These are phyloP conservation scores for Neurospora cerealis DNA, from an alignment of 495 filamentous ascomycete genomes.

Conservation along the genomic window DNA sequence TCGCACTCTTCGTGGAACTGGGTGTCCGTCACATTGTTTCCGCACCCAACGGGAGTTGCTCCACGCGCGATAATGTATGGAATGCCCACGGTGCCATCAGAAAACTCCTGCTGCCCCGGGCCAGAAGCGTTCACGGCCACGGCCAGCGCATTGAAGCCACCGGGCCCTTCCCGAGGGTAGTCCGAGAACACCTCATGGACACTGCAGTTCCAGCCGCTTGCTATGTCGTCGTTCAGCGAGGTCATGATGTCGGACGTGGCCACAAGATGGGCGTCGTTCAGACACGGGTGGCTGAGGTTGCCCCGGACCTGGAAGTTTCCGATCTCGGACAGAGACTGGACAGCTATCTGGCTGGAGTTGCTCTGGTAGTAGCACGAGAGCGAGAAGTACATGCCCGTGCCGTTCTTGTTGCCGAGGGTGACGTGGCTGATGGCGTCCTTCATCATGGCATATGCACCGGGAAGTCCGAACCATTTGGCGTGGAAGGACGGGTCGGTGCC, in stretches of 20 bases:
- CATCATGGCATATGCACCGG: slow-evolving; percentile 21
- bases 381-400: slow-evolving; percentile 24
- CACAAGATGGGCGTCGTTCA: slow-evolving; percentile 38
- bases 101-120: slow-evolving; percentile 28
- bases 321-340: slow-evolving; percentile 35
- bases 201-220: slow-evolving; percentile 39
- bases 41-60: slow-evolving; percentile 36
- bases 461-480: slow-evolving; percentile 14
- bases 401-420: slow-evolving; percentile 10
- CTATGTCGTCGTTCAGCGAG: slow-evolving; percentile 28
- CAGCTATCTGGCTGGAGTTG: slow-evolving; percentile 13
- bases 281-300: slow-evolving; percentile 27
- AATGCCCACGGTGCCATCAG: slow-evolving; percentile 31
- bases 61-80: slow-evolving; percentile 43
- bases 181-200: slow-evolving; percentile 39
- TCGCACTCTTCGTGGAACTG: slow-evolving; percentile 37
- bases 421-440: slow-evolving; percentile 17
- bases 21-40: slow-evolving; percentile 33
- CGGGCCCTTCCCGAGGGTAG: slow-evolving; percentile 29
- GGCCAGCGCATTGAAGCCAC: slow-evolving; percentile 36
- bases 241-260: slow-evolving; percentile 29
- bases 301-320: slow-evolving; percentile 33
- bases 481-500: slow-evolving; percentile 23
- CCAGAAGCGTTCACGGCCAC: slow-evolving; percentile 34
- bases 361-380: slow-evolving; percentile 24